Conservation (phyloP, 1,284 basidiomycete genomes). For the Schizophyllum amplum region DNA sequence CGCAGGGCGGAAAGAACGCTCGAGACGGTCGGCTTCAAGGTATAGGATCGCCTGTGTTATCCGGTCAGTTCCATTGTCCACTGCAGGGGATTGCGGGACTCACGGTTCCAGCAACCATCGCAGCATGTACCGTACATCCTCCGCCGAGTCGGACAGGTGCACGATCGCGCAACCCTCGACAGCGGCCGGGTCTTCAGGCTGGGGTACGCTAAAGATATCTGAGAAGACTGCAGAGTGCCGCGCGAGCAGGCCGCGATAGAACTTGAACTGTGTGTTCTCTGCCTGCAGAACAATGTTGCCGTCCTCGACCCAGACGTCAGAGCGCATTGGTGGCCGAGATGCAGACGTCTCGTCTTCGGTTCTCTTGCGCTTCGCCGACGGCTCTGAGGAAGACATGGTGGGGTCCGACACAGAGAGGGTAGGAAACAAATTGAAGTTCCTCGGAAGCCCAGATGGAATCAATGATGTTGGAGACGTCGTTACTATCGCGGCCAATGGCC, state of each 20-base stretch:
- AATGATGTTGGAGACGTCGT: too few species aligned
- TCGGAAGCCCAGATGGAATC: too few species aligned
- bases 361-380: background rate
- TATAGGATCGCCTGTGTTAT: background rate
- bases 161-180: background rate
- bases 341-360: background rate
- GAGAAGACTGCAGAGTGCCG: conserved; percentile 8
- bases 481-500: too few species aligned
- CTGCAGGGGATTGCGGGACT: background rate
- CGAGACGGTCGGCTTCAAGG: background rate
- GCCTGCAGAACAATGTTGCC: conserved; percentile 12
- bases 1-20: background rate
- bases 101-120: background rate
- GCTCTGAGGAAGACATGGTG: background rate
- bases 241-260: conserved; percentile 8
- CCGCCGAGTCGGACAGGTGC: background rate
- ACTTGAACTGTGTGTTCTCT: conserved; percentile 7
- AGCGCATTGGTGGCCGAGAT: background rate
- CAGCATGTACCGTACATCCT: background rate
- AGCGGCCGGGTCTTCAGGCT: conserved; percentile 4
- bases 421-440: background rate
- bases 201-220: conserved; percentile 11
- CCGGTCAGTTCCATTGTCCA: too few species aligned
- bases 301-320: conserved; percentile 2
- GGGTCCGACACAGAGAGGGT: background rate